Evolutionary conservation across 2,329 filamentous ascomycete species (phyloP), one percentile per base, ranked within the genome.

Genomic region (Fusarium sp.): DNA sequence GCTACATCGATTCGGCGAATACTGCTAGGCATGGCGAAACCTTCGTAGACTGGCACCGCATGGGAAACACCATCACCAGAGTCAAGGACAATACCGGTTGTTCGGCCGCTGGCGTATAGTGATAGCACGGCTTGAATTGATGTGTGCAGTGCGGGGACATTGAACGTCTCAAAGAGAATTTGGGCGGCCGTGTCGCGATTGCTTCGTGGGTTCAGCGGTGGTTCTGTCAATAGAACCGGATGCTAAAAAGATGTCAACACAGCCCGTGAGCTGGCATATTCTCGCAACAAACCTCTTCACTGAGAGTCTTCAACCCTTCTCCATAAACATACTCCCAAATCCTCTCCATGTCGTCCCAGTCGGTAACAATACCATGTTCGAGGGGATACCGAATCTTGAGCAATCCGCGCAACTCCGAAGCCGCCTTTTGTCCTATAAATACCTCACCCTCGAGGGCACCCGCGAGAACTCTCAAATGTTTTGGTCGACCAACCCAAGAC

Each of bases 321-420:
- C 93, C 93, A 80, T 98, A 99, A 56, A 99, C 94, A 78, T 97
- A 96, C 77, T 97, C 93, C 96, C 96, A 99, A 82, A 99, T 99
- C 83, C 94, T 91, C 85, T 99, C 96, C 96, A 99, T 99, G 79
- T 99, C 96, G 79, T 98, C 96, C 96, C 96, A 99, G 81, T 99
- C 94, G 74, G 96, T 99, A 69, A 99, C 96, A 76, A 99, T 97
- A 75, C 96, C 96, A 80, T 99, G 96, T 83, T 98, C 96, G 58
- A 99, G 84, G 46, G 96, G 96, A 79, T 98, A 98, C 72, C 90
- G 88, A 76, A 99, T 98, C 87, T 98, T 99, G 75, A 99, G 87
- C 67, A 99, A 84, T 5, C 96, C 96, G 77, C 95, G 90, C 77
- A 97, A 86, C 78, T 98, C 94, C 75, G 94, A 92, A 64, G 95